phyloP scores from a whole-genome alignment of 176 grass and related monocot species.

The Aechmea fasciata region DNA sequence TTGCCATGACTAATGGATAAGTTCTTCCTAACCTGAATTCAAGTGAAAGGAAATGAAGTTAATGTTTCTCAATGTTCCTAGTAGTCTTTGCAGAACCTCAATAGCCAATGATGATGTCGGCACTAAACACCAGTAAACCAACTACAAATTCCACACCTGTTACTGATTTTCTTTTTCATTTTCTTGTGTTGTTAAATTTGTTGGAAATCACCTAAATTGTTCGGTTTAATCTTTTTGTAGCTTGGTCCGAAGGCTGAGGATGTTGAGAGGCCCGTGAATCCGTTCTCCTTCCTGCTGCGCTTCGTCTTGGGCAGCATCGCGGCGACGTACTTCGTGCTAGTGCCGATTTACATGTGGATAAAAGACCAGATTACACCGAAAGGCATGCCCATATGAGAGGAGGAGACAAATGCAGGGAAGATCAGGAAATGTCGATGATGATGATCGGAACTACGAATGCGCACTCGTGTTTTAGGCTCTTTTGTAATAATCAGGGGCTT shows the following conservation, averaged over 20 bases:
- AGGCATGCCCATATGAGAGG: slow-evolving; percentile 69
- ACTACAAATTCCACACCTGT: neutral
- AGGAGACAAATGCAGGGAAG: neutral
- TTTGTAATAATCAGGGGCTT: too few relatives aligned
- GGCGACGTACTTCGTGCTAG: slow-evolving; percentile 75
- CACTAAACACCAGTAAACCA: too few relatives aligned
- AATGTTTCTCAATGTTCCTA: too few relatives aligned
- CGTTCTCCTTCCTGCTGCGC: slow-evolving; percentile 54
- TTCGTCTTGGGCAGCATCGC: slow-evolving; percentile 66
- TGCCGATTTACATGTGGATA: slow-evolving; percentile 99
- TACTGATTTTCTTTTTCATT: neutral
- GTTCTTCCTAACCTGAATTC: too few relatives aligned
- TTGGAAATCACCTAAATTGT: neutral
- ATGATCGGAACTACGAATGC: too few relatives aligned
- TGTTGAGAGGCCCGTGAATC: slow-evolving; percentile 66
- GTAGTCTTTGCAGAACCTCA: too few relatives aligned
- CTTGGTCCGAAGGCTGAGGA: slow-evolving; percentile 86
- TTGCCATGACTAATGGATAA: too few relatives aligned
- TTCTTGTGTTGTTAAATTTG: slow-evolving; percentile 1
- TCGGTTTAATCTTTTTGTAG: slow-evolving; percentile 29
- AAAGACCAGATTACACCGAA: slow-evolving; percentile 93
- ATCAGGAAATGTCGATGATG: too few relatives aligned
- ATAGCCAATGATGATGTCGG: too few relatives aligned
- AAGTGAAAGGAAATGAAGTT: too few relatives aligned
- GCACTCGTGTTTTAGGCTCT: too few relatives aligned